Conservation (phyloP, 2,329 filamentous ascomycete genomes). For the Fusarium avenaceum region DNA sequence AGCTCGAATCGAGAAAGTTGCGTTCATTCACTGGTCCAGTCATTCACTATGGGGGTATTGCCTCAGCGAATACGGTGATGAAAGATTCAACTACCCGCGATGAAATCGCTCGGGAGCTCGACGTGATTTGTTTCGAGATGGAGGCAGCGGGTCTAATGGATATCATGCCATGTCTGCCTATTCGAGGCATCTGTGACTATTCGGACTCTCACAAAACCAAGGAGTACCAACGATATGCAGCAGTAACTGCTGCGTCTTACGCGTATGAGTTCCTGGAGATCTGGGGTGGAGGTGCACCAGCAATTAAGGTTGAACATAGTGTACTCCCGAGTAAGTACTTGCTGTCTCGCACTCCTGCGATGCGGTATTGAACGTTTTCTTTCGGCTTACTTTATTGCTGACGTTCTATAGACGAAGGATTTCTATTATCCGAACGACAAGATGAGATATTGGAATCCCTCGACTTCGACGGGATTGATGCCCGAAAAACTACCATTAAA, state of each 20-base stretch:
- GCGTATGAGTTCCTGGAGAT: constrained; percentile 10
- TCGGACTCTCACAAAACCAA: constrained; percentile 11
- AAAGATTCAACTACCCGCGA: constrained; percentile 53
- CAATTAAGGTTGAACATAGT: background rate
- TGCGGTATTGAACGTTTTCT: too few species aligned
- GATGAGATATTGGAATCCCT: constrained; percentile 50
- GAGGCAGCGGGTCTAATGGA: constrained; percentile 50
- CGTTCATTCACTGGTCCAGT: background rate
- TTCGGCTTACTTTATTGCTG: background rate
- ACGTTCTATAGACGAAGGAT: background rate
- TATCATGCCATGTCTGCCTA: constrained; percentile 52
- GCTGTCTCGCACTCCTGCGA: background rate
- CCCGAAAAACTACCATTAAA: constrained; percentile 55
- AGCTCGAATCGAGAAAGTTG: fast-evolving
- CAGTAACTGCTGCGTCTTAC: background rate
- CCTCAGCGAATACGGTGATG: constrained; percentile 55
- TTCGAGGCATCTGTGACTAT: constrained; percentile 60
- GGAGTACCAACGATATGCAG: constrained; percentile 2
- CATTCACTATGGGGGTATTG: constrained; percentile 38
- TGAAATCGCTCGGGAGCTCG: constrained; percentile 32
- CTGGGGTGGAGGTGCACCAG: fast-evolving
- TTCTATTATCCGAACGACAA: background rate
- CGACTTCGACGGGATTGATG: constrained; percentile 56
- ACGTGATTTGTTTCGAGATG: constrained; percentile 50
- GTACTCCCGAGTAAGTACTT: background rate